Evolutionary conservation across 2,329 filamentous ascomycete genomes (phyloP).

Genomic region (Hypomyces perniciosus): DNA sequence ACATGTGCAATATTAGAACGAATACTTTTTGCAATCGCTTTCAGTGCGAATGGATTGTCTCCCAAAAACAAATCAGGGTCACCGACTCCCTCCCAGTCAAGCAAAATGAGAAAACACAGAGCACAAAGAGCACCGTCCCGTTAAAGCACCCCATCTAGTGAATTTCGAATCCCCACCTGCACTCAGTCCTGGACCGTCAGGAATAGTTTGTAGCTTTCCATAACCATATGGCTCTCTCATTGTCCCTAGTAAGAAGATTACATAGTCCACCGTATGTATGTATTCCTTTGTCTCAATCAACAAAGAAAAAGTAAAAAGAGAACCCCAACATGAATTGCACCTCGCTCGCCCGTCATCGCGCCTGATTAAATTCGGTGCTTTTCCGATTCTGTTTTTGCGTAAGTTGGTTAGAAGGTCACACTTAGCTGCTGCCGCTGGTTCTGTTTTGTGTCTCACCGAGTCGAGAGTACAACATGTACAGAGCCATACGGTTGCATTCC

Average conservation of each 20-base stretch:
- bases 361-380: constrained; percentile 36
- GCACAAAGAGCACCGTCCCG: neutral
- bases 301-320: neutral
- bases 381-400: constrained; percentile 34
- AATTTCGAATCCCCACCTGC: neutral
- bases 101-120: neutral
- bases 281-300: neutral
- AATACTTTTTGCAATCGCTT: neutral
- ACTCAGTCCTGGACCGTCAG: too few species aligned
- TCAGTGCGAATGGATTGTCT: neutral
- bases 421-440: constrained; percentile 11
- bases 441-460: constrained; percentile 60
- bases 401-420: constrained; percentile 23
- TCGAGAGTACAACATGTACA: constrained; percentile 98
- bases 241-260: neutral
- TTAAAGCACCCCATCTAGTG: neutral
- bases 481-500: constrained; percentile 98
- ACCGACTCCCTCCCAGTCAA: constrained; percentile 1
- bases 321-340: neutral
- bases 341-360: neutral
- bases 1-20: neutral
- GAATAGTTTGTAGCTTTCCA: too few species aligned
- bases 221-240: too few species aligned
- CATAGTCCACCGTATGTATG: neutral
- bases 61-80: neutral